These are phyloP conservation scores for Brettanomyces anomalus DNA, from an alignment of 805 yeast genomes.

Conservation along the genomic window DNA sequence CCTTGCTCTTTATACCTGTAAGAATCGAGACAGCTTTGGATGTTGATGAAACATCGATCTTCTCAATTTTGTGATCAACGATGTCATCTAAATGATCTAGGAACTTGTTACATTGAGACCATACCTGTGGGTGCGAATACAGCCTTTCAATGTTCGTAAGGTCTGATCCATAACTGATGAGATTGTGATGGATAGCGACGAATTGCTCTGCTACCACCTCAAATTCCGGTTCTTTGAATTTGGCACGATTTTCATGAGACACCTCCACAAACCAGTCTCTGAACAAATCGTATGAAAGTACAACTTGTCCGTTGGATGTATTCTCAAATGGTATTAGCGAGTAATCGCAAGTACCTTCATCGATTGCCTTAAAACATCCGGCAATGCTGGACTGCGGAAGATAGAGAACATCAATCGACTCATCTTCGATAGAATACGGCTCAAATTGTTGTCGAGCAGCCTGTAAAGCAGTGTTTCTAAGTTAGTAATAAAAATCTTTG, in stretches of 20 bases:
- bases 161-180: constrained; percentile 40
- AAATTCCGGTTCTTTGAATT: constrained; percentile 27
- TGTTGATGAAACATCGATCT: constrained; percentile 68
- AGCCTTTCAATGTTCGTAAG: constrained; percentile 42
- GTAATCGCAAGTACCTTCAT: constrained; percentile 40
- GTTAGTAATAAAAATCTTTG: background rate
- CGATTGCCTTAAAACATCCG: constrained; percentile 54
- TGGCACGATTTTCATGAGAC: background rate
- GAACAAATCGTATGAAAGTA: constrained; percentile 71
- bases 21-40: constrained; percentile 76
- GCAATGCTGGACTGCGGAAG: constrained; percentile 35
- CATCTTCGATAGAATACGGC: constrained; percentile 9
- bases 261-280: constrained; percentile 49
- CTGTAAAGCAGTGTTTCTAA: constrained; percentile 14
- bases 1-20: constrained; percentile 22
- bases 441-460: constrained; percentile 40
- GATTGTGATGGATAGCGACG: constrained; percentile 75
- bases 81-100: constrained; percentile 28
- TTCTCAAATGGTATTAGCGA: constrained; percentile 89
- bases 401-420: constrained; percentile 16
- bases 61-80: constrained; percentile 28
- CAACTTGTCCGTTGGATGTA: constrained; percentile 92
- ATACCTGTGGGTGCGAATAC: constrained; percentile 94
- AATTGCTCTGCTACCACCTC: constrained; percentile 67
- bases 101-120: constrained; percentile 82